Base-by-base conservation (phyloP, 805 yeast genomes). In the Saccharomycopsis sp. region DNA sequence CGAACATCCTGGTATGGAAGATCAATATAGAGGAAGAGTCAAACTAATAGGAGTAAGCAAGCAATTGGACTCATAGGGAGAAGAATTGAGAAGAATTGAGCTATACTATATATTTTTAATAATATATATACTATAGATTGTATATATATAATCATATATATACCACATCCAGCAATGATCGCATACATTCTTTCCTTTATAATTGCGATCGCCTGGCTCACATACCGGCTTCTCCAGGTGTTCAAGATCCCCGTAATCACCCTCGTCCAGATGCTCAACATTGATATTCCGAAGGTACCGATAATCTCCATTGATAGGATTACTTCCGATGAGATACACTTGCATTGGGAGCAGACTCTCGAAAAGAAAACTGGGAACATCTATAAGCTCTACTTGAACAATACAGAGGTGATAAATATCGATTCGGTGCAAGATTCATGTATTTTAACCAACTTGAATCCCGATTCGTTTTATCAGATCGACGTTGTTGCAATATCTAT, bases 401-500 rank as follows among this genome's bases (percentile, higher is more conserved):
- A 61, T 5, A 54, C 50, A 2, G 53, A 53, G 22, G 56, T 61
- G 22, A 56, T 58, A 3, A 54, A 50, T 8, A 52, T 59, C 14
- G 57, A 55, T 23, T 22, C 23, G 17, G 56, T 23, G 8, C 64
- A 59, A 47, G 22, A 15, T 2, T 19, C 22, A 9, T 57, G 62
- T 38, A 59, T 59, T 9, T 23, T 62, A 9, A 14, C 47, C 17
- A 55, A 56, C 34, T 50, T 62, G 25, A 20, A 41, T 20, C 59
- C 57, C n/a, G 59, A 57, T 25, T 55, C 58, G 7, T 57, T 53
- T 20, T 62, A 62, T 35, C 64, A 62, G 52, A 51, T 62, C 3
- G 64, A 62, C 42, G 56, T 62, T 2, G 42, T 59, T 19, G 61
- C 64, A 3, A 52, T 57, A 8, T 17, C 35, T 17, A 56, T 38